phyloP scores from a whole-genome alignment of 257 asterid species.

The Ophiorrhiza pumila region DNA sequence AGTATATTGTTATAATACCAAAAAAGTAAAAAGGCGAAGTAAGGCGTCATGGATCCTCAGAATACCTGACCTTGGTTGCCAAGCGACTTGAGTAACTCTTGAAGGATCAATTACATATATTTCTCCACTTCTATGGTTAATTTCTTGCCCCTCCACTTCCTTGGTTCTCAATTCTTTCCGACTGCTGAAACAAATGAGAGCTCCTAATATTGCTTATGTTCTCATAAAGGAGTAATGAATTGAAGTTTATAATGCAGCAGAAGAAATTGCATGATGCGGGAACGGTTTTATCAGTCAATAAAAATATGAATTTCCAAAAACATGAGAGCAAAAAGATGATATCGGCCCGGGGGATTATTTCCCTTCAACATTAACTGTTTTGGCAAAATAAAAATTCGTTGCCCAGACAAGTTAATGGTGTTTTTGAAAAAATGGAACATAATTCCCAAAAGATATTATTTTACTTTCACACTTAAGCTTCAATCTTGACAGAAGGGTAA shows the following conservation, averaged over 20 bases:
- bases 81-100: constrained; percentile 54
- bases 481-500: not conserved
- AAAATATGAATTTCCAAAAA: not conserved
- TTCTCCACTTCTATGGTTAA: constrained; percentile 23
- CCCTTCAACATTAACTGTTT: too few relatives aligned
- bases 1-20: not conserved
- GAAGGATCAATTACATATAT: constrained; percentile 54
- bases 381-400: not conserved
- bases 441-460: not conserved
- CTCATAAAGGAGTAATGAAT: not conserved
- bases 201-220: not conserved
- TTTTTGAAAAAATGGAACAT: not conserved
- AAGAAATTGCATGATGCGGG: not conserved
- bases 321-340: not conserved
- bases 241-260: not conserved
- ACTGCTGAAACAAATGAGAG: constrained; percentile 29
- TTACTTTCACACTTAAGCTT: not conserved
- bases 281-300: not conserved
- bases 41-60: constrained; percentile 23
- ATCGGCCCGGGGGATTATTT: not conserved
- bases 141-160: constrained; percentile 38
- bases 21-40: constrained; percentile 20
- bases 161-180: constrained; percentile 49
- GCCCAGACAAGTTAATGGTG: not conserved
- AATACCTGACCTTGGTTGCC: constrained; percentile 99